A percentile compares a stretch with the other conserved stretches of the same genome.
These are phyloP conservation scores for Scheffersomyces insectosa DNA, from an alignment of 1,139 yeast species.

Conservation along the genomic window DNA sequence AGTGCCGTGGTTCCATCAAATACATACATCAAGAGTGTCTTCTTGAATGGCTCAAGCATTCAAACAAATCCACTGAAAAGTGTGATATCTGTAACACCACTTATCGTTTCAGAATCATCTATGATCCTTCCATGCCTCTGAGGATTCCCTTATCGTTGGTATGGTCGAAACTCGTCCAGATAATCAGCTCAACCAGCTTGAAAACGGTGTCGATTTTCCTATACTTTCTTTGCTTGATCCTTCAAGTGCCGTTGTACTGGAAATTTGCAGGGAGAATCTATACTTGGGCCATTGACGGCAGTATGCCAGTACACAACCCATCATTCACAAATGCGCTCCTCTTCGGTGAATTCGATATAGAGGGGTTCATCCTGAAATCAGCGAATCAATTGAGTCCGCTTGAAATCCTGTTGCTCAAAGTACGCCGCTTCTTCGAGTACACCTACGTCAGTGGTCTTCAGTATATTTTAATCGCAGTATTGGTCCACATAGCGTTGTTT, in stretches of 20 bases:
- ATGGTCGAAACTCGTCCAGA: conserved; percentile 36
- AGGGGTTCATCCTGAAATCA: conserved; percentile 3
- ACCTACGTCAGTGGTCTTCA: conserved; percentile 46
- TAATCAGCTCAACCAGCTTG: conserved; percentile 24
- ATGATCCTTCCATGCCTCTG: conserved; percentile 69
- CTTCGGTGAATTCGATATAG: conserved; percentile 43
- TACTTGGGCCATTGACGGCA: conserved; percentile 57
- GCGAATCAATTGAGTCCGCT: conserved; percentile 1
- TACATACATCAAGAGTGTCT: conserved; percentile 92
- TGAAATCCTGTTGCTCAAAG: conserved; percentile 7
- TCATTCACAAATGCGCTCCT: conserved; percentile 42
- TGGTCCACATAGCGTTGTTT: conserved; percentile 49
- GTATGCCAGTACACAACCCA: conserved; percentile 40
- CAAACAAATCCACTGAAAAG: conserved; percentile 58
- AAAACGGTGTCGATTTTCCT: conserved; percentile 31
- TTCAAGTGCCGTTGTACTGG: conserved; percentile 62
- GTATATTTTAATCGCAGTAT: conserved; percentile 37
- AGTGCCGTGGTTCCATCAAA: conserved; percentile 90
- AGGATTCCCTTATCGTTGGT: conserved; percentile 56
- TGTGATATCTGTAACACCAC: conserved; percentile 91
- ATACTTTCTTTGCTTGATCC: conserved; percentile 39
- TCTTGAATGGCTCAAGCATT: conserved; percentile 78
- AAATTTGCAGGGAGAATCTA: conserved; percentile 50
- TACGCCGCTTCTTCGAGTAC: conserved; percentile 23
- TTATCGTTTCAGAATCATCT: conserved; percentile 71